Base-by-base conservation (phyloP, 192 early-diverging fungal species). In the Chytriomyces sp. region DNA sequence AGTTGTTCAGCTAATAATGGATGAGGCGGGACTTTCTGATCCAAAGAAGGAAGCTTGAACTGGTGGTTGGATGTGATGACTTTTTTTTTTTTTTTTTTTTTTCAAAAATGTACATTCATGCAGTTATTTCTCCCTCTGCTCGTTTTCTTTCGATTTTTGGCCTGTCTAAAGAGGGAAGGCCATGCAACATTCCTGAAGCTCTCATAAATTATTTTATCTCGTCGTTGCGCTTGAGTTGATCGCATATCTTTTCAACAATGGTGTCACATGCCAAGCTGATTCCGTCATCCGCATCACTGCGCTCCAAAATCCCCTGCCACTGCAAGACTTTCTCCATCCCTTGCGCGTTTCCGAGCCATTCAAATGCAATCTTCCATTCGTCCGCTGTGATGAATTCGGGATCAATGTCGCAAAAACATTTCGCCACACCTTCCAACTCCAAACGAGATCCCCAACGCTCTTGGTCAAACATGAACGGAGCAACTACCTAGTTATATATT, bases 391-490 rank as follows among this genome's bases (percentile, higher is more conserved):
- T 28, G 45, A 23, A n/a, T 13, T 10, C 60, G 6, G 45, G 9
- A 61, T 73, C 71, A 16, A 16, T 20, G 9, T 69, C 68, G 13
- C 24, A 26, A 9, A 61, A 43, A 62, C 57, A 62, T 46, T 73
- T 73, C 45, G 60, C 53, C 1, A 61, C 57, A 8, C 71, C 71
- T 50, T 44, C 28, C 10, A 20, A 24, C 46, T 16, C 18, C 20
- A 73, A 45, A 0, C 71, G 53, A 26, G 46, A 10, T 24, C 49
- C 64, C 75, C 66, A 67, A 8, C 28, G 7, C n/a, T 50, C 9
- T 48, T 76, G 64, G 24, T 76, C 75, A 76, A 76, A 76, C 47
- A 76, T 67, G 45, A 62, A 73, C 20, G 71, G 71, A 6, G 44
- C 71, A 46, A 73, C 26, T 44, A 73, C 53, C 53, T 57, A 20